These are phyloP conservation scores for Debaryomycetaceae sp. DNA, from an alignment of 1,139 yeast species.

Conservation along the genomic window DNA sequence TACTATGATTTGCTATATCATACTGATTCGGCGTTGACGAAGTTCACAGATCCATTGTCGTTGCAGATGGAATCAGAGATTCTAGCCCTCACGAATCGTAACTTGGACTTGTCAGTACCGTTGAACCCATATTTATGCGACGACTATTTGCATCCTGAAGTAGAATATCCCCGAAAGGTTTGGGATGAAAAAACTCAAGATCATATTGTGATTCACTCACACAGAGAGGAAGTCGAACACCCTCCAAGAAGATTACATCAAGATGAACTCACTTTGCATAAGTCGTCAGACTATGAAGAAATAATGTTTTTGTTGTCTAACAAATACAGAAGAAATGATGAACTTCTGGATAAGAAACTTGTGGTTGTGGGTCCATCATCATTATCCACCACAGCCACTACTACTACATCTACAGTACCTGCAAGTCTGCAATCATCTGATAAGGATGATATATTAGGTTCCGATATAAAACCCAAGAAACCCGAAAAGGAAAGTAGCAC, in stretches of 20 bases:
- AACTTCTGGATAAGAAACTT: constrained; percentile 35
- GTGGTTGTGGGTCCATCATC: constrained; percentile 38
- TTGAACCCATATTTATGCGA: constrained; percentile 59
- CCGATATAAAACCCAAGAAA: constrained; percentile 23
- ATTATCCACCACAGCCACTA: constrained; percentile 11
- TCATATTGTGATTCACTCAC: constrained; percentile 33
- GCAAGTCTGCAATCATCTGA: constrained; percentile 1
- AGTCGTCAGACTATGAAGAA: constrained; percentile 86
- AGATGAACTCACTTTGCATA: constrained; percentile 53
- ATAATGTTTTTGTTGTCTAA: constrained; percentile 60
- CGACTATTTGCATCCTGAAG: constrained; percentile 43
- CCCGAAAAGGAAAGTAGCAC: constrained; percentile 15
- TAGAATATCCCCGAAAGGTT: constrained; percentile 44
- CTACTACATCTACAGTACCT: constrained; percentile 12
- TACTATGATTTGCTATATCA: constrained; percentile 84
- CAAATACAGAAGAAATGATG: constrained; percentile 38
- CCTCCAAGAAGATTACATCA: constrained; percentile 44
- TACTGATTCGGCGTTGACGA: constrained; percentile 70
- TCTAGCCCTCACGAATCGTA: constrained; percentile 70
- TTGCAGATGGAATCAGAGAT: constrained; percentile 82
- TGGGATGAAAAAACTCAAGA: constrained; percentile 32
- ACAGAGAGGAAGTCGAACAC: constrained; percentile 46
- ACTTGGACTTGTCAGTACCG: constrained; percentile 70
- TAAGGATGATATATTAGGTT: constrained; percentile 18
- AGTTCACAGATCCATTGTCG: constrained; percentile 76